phyloP scores from a whole-genome alignment of 257 asterid species.

The Solanum tarijense region DNA sequence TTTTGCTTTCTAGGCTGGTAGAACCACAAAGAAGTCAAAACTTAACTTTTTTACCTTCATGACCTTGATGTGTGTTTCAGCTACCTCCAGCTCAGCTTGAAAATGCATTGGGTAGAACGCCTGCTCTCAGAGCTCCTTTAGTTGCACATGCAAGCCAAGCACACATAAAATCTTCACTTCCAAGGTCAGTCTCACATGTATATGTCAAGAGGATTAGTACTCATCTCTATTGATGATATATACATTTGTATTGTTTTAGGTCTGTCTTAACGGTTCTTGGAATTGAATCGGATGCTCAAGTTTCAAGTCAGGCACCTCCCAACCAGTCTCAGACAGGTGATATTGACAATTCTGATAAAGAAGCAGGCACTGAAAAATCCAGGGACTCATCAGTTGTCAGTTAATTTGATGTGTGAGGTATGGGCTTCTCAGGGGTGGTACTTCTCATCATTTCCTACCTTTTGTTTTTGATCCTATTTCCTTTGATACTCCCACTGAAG shows the following conservation, averaged over 20 bases:
- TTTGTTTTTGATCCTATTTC: not conserved
- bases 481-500: not conserved
- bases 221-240: not conserved
- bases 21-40: not conserved
- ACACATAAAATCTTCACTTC: slow-evolving; percentile 70
- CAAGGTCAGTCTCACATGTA: slow-evolving; percentile 45
- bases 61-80: slow-evolving; percentile 31
- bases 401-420: slow-evolving; percentile 8
- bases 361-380: slow-evolving; percentile 40
- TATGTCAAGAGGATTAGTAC: not conserved
- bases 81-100: slow-evolving; percentile 92
- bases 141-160: slow-evolving; percentile 84
- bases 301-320: slow-evolving; percentile 2
- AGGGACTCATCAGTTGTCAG: slow-evolving; percentile 48
- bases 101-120: slow-evolving; percentile 63
- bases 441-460: not conserved
- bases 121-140: slow-evolving; percentile 79
- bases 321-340: slow-evolving; percentile 36
- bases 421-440: not conserved
- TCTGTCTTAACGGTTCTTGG: slow-evolving; percentile 74
- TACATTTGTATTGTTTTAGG: slow-evolving; percentile 25
- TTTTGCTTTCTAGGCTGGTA: not conserved
- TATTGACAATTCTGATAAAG: slow-evolving; percentile 44
- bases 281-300: slow-evolving; percentile 24
- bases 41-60: not conserved